Conservation (phyloP, 106 monocot genomes). For the Agapanthus africanus region DNA sequence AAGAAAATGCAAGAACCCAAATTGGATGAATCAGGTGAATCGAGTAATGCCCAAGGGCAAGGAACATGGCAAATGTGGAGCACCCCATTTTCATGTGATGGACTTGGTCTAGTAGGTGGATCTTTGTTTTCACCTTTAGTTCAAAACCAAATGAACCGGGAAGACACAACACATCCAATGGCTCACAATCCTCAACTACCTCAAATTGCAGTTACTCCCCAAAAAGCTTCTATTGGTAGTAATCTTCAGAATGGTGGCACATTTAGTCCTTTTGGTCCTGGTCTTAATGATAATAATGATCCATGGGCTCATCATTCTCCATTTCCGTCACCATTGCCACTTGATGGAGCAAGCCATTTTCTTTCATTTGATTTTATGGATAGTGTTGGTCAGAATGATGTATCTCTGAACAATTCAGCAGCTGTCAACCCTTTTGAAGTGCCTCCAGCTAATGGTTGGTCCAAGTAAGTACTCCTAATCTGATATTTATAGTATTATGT, state of each 20-base stretch:
- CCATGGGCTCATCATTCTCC: slow-evolving; percentile 29
- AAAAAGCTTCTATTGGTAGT: slow-evolving; percentile 5
- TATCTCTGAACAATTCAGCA: slow-evolving; percentile 23
- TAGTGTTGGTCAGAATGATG: slow-evolving; percentile 23
- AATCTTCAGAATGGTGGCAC: slow-evolving; percentile 23
- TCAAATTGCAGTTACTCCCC: slow-evolving; percentile 21
- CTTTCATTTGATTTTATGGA: slow-evolving; percentile 37
- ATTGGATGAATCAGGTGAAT: slow-evolving; percentile 28
- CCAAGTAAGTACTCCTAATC: slow-evolving; percentile 54
- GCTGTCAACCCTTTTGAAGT: slow-evolving; percentile 26
- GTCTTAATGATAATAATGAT: slow-evolving; percentile 24
- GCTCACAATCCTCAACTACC: slow-evolving; percentile 16
- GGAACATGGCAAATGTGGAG: slow-evolving; percentile 93
- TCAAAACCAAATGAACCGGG: slow-evolving; percentile 22
- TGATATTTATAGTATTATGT: not conserved
- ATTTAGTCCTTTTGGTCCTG: slow-evolving; percentile 23
- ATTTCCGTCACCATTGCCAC: slow-evolving; percentile 23
- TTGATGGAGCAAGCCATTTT: slow-evolving; percentile 36
- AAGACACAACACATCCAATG: slow-evolving; percentile 24
- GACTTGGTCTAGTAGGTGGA: slow-evolving; percentile 46
- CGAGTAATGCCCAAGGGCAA: slow-evolving; percentile 26
- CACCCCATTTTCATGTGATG: slow-evolving; percentile 51
- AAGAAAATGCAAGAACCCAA: slow-evolving; percentile 17
- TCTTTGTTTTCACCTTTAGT: slow-evolving; percentile 37
- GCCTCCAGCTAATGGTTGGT: slow-evolving; percentile 41